Evolutionary conservation across 2,329 filamentous ascomycete species (phyloP).

Genomic region (Exserohilum rostratum): DNA sequence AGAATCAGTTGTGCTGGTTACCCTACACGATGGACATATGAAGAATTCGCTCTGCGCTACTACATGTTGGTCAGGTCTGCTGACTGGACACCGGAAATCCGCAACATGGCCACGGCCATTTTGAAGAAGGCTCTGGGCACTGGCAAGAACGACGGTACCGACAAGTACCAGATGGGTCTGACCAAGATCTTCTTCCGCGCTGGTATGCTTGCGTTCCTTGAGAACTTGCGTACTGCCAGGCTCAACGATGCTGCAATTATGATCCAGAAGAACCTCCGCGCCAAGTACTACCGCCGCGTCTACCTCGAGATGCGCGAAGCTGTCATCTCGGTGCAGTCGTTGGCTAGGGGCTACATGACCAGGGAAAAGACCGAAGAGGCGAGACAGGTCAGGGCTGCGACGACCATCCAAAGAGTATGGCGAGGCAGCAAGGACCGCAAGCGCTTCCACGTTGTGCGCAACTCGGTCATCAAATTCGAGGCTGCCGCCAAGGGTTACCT

Average conservation of each 20-base stretch:
- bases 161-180: conserved; percentile 96
- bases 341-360: conserved; percentile 77
- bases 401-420: conserved; percentile 95
- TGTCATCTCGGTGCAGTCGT: conserved; percentile 79
- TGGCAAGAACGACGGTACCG: conserved; percentile 69
- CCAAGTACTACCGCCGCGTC: conserved; percentile 91
- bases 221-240: conserved; percentile 87
- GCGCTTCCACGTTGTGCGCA: conserved; percentile 76
- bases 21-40: conserved; percentile 97
- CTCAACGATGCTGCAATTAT: conserved; percentile 94
- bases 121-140: conserved; percentile 79
- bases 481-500: conserved; percentile 91
- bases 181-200: conserved; percentile 99
- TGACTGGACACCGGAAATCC: conserved; percentile 92
- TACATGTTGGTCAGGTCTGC: conserved; percentile 95
- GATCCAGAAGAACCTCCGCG: conserved; percentile 97
- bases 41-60: conserved; percentile 96
- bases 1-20: conserved; percentile 97
- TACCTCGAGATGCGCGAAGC: conserved; percentile 86
- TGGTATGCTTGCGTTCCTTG: conserved; percentile 96
- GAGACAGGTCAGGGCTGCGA: conserved; percentile 83
- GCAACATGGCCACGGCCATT: conserved; percentile 92
- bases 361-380: conserved; percentile 79
- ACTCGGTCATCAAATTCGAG: conserved; percentile 86
- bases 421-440: conserved; percentile 89